Evolutionary conservation across 2,329 filamentous ascomycete genomes (phyloP).

Genomic region (Verticillium longisporum): DNA sequence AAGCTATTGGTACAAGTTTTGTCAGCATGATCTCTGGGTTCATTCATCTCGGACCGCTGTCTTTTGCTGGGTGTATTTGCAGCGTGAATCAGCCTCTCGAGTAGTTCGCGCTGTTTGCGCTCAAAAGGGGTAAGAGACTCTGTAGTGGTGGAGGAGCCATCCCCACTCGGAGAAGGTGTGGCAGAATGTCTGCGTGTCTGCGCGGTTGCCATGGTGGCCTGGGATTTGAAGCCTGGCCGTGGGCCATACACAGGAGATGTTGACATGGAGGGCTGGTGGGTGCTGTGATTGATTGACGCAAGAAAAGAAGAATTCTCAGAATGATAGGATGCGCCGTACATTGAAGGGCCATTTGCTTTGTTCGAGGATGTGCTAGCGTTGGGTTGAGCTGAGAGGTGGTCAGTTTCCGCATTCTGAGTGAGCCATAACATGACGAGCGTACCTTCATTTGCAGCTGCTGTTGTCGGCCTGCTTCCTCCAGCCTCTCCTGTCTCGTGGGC

Average conservation of each 20-base stretch:
- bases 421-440: not conserved
- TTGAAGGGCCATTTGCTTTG: conserved; percentile 29
- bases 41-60: conserved; percentile 1
- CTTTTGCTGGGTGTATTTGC: conserved; percentile 6
- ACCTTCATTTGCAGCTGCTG: not conserved
- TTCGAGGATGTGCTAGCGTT: conserved; percentile 6
- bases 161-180: conserved; percentile 12
- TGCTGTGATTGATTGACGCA: not conserved
- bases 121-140: conserved; percentile 28
- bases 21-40: conserved; percentile 22
- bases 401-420: not conserved
- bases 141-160: conserved; percentile 7
- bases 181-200: not conserved
- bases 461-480: not conserved
- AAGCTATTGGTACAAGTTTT: conserved; percentile 36
- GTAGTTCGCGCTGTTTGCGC: conserved; percentile 27
- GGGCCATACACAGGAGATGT: not conserved
- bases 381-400: conserved; percentile 1
- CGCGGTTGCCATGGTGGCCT: not conserved
- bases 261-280: not conserved
- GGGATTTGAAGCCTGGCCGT: not conserved
- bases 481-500: not conserved
- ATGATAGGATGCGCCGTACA: conserved; percentile 33
- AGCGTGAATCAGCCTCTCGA: conserved; percentile 29
- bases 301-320: conserved; percentile 7